Evolutionary conservation across 2,329 filamentous ascomycete species (phyloP).

Genomic region (Colletotrichum graminicola): DNA sequence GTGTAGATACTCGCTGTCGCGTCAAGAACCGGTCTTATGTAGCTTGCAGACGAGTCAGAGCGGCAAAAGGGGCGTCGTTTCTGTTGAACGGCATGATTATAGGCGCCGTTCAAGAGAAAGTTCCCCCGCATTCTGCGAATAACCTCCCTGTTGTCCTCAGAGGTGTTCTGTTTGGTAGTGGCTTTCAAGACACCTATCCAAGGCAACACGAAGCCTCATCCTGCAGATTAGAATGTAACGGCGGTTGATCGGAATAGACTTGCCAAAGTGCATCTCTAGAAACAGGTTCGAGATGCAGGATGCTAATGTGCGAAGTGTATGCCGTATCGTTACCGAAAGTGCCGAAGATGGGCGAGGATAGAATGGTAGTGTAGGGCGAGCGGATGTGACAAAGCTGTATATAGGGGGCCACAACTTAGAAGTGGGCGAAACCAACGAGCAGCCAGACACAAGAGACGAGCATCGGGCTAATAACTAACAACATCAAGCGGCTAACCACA

Average conservation of each 20-base stretch:
- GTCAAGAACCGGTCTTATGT: background rate
- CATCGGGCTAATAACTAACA: background rate
- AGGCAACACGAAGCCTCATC: background rate
- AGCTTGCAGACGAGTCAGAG: background rate
- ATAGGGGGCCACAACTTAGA: background rate
- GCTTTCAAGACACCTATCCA: background rate
- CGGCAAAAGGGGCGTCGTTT: background rate
- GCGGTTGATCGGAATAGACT: background rate
- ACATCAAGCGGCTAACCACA: background rate
- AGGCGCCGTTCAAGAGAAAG: background rate
- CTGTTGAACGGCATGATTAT: background rate
- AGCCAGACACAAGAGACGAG: background rate
- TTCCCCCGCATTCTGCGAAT: background rate
- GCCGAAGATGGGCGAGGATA: background rate
- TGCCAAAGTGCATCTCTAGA: background rate
- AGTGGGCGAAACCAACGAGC: background rate
- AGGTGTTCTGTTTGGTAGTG: background rate
- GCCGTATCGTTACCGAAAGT: background rate
- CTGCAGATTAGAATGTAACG: background rate
- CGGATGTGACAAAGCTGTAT: background rate
- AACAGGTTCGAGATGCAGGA: background rate
- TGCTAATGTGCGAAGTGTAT: background rate
- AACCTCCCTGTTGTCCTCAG: background rate
- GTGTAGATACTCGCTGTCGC: background rate
- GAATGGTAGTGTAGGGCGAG: background rate